These are phyloP conservation scores for Diaporthe australafricana DNA, from an alignment of 2,329 filamentous ascomycete species.

Conservation along the genomic window DNA sequence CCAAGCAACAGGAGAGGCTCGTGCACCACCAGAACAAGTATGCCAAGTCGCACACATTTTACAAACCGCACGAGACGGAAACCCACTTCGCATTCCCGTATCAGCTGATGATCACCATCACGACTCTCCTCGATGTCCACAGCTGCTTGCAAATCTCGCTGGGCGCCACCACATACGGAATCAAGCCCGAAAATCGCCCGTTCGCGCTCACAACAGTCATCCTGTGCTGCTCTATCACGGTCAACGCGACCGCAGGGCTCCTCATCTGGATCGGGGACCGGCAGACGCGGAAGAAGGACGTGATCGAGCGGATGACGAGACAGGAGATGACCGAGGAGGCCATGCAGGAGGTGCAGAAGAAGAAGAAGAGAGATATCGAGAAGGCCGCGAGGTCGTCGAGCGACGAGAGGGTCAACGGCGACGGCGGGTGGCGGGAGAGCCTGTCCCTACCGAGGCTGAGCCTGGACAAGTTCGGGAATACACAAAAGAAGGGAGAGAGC, in stretches of 20 bases:
- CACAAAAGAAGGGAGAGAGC: slow-evolving; percentile 17
- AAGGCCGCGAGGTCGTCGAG: slow-evolving; percentile 18
- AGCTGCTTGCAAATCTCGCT: slow-evolving; percentile 84
- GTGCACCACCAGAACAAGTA: slow-evolving; percentile 85
- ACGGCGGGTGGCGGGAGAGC: slow-evolving; percentile 19
- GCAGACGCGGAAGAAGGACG: slow-evolving; percentile 85
- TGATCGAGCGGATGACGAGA: slow-evolving; percentile 79
- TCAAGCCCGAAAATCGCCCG: slow-evolving; percentile 76
- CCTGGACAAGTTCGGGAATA: slow-evolving; percentile 28
- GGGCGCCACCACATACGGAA: slow-evolving; percentile 82
- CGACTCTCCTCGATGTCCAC: slow-evolving; percentile 84
- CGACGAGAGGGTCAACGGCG: slow-evolving; percentile 22
- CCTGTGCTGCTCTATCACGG: slow-evolving; percentile 81
- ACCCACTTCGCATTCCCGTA: slow-evolving; percentile 86
- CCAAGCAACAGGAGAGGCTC: slow-evolving; percentile 75
- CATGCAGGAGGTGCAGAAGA: slow-evolving; percentile 61
- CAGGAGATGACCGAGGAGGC: slow-evolving; percentile 78
- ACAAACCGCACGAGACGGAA: slow-evolving; percentile 87
- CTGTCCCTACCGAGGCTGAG: slow-evolving; percentile 32
- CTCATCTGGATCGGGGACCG: slow-evolving; percentile 82
- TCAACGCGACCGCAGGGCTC: slow-evolving; percentile 81
- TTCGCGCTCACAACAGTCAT: slow-evolving; percentile 83
- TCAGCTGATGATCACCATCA: slow-evolving; percentile 78
- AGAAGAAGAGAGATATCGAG: slow-evolving; percentile 46
- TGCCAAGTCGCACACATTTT: slow-evolving; percentile 86